Evolutionary conservation across 768 basidiomycete genomes (phyloP), one percentile per base, ranked within the genome.

Genomic region (Trametes elegans): DNA sequence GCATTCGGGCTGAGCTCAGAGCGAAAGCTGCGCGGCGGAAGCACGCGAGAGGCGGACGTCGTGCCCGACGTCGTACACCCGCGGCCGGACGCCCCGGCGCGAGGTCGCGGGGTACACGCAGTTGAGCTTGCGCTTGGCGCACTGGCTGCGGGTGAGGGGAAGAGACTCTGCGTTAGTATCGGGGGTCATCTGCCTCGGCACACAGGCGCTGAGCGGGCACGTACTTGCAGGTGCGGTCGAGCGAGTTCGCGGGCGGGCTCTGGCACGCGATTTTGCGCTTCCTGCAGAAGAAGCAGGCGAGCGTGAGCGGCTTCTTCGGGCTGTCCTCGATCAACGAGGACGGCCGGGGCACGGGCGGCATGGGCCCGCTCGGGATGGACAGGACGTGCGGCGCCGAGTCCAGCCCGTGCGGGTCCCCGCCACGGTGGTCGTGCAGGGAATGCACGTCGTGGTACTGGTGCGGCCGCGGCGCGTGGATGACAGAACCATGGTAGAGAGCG

Each of bases 81-180:
- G 48, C 11, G 62, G 65, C 3, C 66, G 61, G 16, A 64, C 62
- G 9, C 88, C 88, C 16, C 88, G 77, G 31, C 85, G 76, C 62
- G 85, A 88, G 67, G 85, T 85, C 6, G 74, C 69, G 0, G 88
- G 88, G 61, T 87, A 89, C 63, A 84, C 84, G 66, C 88, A 90
- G 53, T 75, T 79, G 43, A 88, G 79, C 27, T 80, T 79, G 23
- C 88, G 82, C 36, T 85, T 77, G 46, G 80, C 80, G 64, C 88
- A 90, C 74, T 90, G 88, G 68, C 88, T 90, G 66, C 44, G 55
- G n/a, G n/a, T n/a, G n/a, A n/a, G n/a, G n/a, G n/a, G 60, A 64
- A 60, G 66, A 40, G 36, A 28, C 62, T 24, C 23, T n/a, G n/a
- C n/a, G 39, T 57, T 10, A 57, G 48, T 42, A 32, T 31, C 44